phyloP scores from a whole-genome alignment of 495 filamentous ascomycete genomes.

The Podospora comata region DNA sequence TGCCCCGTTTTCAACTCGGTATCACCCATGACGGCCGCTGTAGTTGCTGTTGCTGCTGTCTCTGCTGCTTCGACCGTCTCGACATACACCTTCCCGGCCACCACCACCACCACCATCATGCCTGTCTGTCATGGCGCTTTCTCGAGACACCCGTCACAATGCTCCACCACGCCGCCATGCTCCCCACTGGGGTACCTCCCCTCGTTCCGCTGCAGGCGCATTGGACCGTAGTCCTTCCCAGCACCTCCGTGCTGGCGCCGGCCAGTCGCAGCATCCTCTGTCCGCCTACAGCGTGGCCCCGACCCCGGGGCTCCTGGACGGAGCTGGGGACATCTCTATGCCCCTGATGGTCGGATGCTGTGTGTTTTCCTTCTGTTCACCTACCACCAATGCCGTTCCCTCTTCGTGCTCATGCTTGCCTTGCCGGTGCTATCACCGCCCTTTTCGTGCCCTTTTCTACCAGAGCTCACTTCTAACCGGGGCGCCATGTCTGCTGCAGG shows the following conservation, averaged over 20 bases:
- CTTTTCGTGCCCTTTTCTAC: conserved; percentile 15
- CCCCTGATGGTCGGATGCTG: conserved; percentile 34
- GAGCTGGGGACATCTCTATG: conserved; percentile 15
- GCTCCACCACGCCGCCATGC: conserved; percentile 20
- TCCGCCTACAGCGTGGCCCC: conserved; percentile 25
- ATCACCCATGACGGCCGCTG: background rate
- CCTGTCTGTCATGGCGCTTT: conserved; percentile 32
- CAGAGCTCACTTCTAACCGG: conserved; percentile 26
- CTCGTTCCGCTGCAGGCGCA: conserved; percentile 24
- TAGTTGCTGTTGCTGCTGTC: too few relatives aligned
- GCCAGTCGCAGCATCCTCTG: conserved; percentile 26
- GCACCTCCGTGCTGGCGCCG: conserved; percentile 22
- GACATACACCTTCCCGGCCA: background rate
- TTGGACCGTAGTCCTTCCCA: conserved; percentile 31
- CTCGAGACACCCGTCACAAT: conserved; percentile 24
- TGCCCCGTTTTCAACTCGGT: background rate
- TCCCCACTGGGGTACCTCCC: conserved; percentile 24
- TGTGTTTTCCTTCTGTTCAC: conserved; percentile 22
- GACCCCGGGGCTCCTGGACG: conserved; percentile 23
- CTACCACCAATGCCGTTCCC: conserved; percentile 11
- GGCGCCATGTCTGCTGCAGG: conserved; percentile 28
- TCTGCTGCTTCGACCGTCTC: background rate
- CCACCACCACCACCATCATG: conserved; percentile 27
- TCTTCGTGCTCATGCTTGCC: background rate
- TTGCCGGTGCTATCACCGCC: background rate